Evolutionary conservation across 2,329 filamentous ascomycete species (phyloP).

Genomic region (Curvularia hawaiiensis): DNA sequence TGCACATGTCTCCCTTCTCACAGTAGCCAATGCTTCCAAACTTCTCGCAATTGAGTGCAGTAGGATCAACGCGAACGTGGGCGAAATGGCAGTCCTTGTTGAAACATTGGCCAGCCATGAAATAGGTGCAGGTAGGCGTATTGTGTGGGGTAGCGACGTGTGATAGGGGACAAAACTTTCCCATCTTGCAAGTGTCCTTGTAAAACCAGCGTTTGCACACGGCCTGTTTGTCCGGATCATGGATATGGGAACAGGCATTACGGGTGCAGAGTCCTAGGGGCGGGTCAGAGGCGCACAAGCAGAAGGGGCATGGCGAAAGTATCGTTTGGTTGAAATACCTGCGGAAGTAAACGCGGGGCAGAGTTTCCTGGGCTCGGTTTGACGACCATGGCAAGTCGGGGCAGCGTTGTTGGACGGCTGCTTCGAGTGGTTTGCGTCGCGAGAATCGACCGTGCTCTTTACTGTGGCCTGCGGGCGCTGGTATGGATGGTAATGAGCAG

Average conservation of each 20-base stretch:
- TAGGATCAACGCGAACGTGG: slow-evolving; percentile 78
- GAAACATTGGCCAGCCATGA: slow-evolving; percentile 85
- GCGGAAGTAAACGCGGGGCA: slow-evolving; percentile 39
- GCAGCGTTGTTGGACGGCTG: slow-evolving; percentile 4
- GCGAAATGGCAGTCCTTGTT: slow-evolving; percentile 86
- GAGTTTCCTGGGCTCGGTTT: slow-evolving; percentile 18
- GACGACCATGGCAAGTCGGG: slow-evolving; percentile 11
- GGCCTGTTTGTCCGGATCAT: slow-evolving; percentile 85
- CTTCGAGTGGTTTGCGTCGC: slow-evolving; percentile 7
- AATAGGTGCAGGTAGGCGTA: slow-evolving; percentile 87
- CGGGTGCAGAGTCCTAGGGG: slow-evolving; percentile 79
- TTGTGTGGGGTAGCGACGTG: slow-evolving; percentile 84
- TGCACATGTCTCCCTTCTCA: slow-evolving; percentile 76
- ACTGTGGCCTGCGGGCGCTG: slow-evolving; percentile 14
- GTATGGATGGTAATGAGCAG: slow-evolving; percentile 31
- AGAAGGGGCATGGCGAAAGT: slow-evolving; percentile 6
- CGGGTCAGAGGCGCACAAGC: slow-evolving; percentile 23
- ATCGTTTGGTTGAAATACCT: slow-evolving; percentile 34
- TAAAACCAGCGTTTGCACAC: slow-evolving; percentile 87
- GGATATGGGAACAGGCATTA: slow-evolving; percentile 76
- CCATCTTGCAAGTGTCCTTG: slow-evolving; percentile 76
- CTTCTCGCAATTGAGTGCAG: slow-evolving; percentile 78
- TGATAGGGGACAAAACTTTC: slow-evolving; percentile 85
- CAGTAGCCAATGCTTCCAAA: slow-evolving; percentile 92
- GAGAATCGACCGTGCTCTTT: slow-evolving; percentile 8